These are phyloP conservation scores for thale cress (Arabidopsis thaliana) DNA, from an alignment of 345 rosid species.

Conservation along the genomic window DNA sequence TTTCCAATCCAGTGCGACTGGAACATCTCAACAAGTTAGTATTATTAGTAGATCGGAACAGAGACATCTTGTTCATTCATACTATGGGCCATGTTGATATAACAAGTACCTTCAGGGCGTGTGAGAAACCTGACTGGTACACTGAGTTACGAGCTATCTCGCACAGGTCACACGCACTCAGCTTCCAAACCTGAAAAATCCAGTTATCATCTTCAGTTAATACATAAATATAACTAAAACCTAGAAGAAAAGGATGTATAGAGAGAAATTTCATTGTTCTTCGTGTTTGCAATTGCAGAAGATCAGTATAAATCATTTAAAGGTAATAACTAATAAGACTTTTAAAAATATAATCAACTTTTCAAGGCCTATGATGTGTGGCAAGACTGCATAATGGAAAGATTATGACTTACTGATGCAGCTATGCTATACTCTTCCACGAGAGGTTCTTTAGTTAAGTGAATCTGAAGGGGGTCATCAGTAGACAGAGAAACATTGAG, in stretches of 20 bases:
- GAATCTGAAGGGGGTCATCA: constrained; percentile 98
- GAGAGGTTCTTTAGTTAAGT: constrained; percentile 93
- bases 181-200: constrained; percentile 82
- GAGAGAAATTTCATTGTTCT: not conserved
- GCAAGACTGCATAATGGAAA: constrained; percentile 12
- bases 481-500: constrained; percentile 98
- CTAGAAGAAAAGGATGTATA: not conserved
- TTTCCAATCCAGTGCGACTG: constrained; percentile 99
- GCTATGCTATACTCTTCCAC: constrained; percentile 99
- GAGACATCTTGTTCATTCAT: not conserved
- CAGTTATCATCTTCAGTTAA: constrained; percentile 2
- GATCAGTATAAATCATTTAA: not conserved
- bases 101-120: constrained; percentile 81
- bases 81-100: not conserved
- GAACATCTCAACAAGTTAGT: constrained; percentile 27
- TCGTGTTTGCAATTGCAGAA: not conserved
- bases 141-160: constrained; percentile 99
- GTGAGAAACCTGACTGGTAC: constrained; percentile 97
- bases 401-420: constrained; percentile 77
- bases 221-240: not conserved
- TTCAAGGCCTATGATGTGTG: not conserved
- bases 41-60: not conserved
- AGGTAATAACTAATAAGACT: not conserved
- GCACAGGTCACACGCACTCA: constrained; percentile 95
- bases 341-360: not conserved